Conservation (phyloP, 2,329 filamentous ascomycete genomes). For the Penicillium concentricum region DNA sequence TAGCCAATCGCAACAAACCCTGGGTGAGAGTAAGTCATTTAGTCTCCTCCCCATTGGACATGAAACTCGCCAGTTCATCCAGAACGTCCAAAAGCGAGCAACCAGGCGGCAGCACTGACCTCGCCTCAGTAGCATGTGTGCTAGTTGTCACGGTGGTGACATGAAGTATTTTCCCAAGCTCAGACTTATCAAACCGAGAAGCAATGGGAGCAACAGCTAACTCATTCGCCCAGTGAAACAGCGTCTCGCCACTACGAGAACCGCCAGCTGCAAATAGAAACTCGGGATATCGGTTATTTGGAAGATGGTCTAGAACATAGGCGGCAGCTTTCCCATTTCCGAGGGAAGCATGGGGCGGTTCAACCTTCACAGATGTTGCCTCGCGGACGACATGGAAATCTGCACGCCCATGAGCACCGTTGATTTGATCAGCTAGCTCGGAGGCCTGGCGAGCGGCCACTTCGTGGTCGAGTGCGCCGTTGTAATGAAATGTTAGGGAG, state of each 20-base stretch:
- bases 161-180: background rate
- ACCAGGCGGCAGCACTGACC: constrained; percentile 76
- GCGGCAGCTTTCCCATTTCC: constrained; percentile 56
- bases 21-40: constrained; percentile 43
- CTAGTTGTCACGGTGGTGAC: constrained; percentile 83
- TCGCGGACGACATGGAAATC: constrained; percentile 78
- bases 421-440: constrained; percentile 90
- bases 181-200: background rate
- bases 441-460: constrained; percentile 76
- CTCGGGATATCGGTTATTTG: constrained; percentile 60
- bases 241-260: constrained; percentile 82
- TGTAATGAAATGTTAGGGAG: constrained; percentile 84
- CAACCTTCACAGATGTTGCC: constrained; percentile 77
- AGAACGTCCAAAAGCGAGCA: constrained; percentile 11
- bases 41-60: constrained; percentile 43
- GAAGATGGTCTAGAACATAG: constrained; percentile 64
- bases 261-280: constrained; percentile 88
- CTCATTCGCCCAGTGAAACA: constrained; percentile 91
- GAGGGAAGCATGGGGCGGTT: constrained; percentile 67
- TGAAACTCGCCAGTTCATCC: background rate
- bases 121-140: constrained; percentile 79
- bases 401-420: constrained; percentile 80
- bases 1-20: background rate
- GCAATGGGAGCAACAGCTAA: constrained; percentile 50
- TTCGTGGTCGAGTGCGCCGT: constrained; percentile 71